These are phyloP conservation scores for Cinchona pubescens DNA, from an alignment of 257 asterid species.

Conservation along the genomic window DNA sequence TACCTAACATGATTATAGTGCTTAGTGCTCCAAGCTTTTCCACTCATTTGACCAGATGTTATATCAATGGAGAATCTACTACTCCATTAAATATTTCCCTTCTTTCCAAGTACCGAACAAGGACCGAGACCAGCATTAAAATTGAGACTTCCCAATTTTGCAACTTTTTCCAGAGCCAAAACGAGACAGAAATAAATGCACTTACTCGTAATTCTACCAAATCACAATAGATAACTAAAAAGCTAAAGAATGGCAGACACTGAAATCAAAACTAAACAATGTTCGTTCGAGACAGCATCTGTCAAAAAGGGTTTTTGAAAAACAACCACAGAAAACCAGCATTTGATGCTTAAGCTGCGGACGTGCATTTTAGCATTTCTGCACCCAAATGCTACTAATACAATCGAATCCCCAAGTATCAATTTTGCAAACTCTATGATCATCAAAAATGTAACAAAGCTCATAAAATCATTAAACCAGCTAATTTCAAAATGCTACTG, in stretches of 20 bases:
- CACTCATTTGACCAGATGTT: not conserved
- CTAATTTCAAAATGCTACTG: not conserved
- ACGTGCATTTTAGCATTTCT: not conserved
- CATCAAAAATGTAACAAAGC: not conserved
- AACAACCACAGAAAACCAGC: too few relatives aligned
- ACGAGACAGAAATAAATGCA: not conserved
- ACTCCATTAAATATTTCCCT: not conserved
- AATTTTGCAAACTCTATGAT: not conserved
- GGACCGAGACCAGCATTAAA: not conserved
- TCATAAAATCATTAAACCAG: not conserved
- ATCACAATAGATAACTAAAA: too few relatives aligned
- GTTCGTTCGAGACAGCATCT: not conserved
- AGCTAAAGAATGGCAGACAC: not conserved
- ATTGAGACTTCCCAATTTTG: not conserved
- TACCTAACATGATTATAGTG: not conserved
- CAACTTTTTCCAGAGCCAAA: not conserved
- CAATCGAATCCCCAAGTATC: not conserved
- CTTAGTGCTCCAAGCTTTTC: not conserved
- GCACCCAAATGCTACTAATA: not conserved
- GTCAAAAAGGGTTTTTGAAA: too few relatives aligned
- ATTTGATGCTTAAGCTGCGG: not conserved
- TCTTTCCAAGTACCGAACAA: not conserved
- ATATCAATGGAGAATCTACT: not conserved
- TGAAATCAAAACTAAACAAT: not conserved
- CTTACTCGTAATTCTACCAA: not conserved